Evolutionary conservation across 768 basidiomycete genomes (phyloP), one percentile per base, ranked within the genome.

Genomic region (Leccinum obscurum): DNA sequence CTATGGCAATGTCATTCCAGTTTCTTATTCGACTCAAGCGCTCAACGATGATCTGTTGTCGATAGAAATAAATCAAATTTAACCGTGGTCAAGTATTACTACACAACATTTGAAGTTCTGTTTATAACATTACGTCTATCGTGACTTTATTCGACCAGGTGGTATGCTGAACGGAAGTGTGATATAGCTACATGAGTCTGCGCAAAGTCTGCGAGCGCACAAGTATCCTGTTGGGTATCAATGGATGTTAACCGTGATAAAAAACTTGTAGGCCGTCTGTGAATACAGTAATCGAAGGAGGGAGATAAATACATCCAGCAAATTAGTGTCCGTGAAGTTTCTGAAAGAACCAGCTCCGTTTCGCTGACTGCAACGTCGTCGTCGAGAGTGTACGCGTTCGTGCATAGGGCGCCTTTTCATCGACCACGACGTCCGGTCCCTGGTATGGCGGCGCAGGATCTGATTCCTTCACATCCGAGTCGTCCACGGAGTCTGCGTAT

Each of bases 381-480:
- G 15, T 0, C 13, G 64, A 51, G 4, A 22, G 34, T 4, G 63
- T 48, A 1, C 28, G 55, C 5, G 60, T n/a, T 2, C 4, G 30
- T 1, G 44, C 0, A 32, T 48, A 54, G 22, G 69, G 57, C 51
- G 52, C 56, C 58, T 72, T 70, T 14, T 67, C 58, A 2, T 65
- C 64, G 13, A 61, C 57, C 11, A 46, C 49, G 17, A 9, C 11
- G 8, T 56, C 59, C 24, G 20, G 13, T 3, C 22, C 41, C 2
- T 8, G 71, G 60, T 84, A 84, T 7, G 70, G 71, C 6, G 83
- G 83, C 11, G 77, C 80, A 10, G 71, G 64, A 5, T 67, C 68
- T 10, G 14, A 32, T 3, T 54, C 56, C 35, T 15, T 10, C 20
- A 8, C 62, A 20, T 68, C 26, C 26, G 26, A 26, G 26, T 26